A percentile compares a stretch with the other conserved stretches of the same genome.
phyloP scores from a whole-genome alignment of 345 rosid genomes.

The Linum trigynum region DNA sequence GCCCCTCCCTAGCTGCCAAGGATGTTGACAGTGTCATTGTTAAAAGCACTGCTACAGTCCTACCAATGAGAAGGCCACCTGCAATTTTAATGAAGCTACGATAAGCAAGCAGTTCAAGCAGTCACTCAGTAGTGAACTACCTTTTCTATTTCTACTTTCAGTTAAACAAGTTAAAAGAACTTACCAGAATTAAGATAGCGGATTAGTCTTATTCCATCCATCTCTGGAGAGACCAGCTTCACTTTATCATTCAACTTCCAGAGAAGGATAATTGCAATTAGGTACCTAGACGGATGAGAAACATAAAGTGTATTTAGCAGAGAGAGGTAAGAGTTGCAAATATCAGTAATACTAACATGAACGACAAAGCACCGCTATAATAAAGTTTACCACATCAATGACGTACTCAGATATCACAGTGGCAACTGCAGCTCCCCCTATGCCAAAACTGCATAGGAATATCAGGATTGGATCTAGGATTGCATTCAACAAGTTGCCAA shows the following conservation, averaged over 20 bases:
- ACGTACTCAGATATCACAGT: constrained; percentile 98
- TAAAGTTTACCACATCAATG: constrained; percentile 54
- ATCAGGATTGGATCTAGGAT: constrained; percentile 70
- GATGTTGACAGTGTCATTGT: constrained; percentile 82
- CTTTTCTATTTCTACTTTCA: not conserved
- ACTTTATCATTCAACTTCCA: constrained; percentile 76
- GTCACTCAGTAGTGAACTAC: not conserved
- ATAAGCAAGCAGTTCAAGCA: not conserved
- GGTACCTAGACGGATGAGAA: constrained; percentile 41
- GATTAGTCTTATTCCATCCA: constrained; percentile 46
- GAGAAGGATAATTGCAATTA: constrained; percentile 71
- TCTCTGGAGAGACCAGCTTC: constrained; percentile 49
- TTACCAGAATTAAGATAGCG: constrained; percentile 79
- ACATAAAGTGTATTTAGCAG: constrained; percentile 5
- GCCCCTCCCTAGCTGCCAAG: constrained; percentile 79
- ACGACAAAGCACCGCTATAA: constrained; percentile 14
- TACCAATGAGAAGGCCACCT: constrained; percentile 91
- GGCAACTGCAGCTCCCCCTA: constrained; percentile 80
- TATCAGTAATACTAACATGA: constrained; percentile 3
- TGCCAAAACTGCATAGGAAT: constrained; percentile 58
- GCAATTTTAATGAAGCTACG: constrained; percentile 13
- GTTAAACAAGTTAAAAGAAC: constrained; percentile 1
- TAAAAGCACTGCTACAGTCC: constrained; percentile 72
- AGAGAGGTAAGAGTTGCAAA: constrained; percentile 1
- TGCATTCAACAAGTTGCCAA: constrained; percentile 68